These are phyloP conservation scores for Monilinia fructigena DNA, from an alignment of 2,329 filamentous ascomycete species.

Conservation along the genomic window DNA sequence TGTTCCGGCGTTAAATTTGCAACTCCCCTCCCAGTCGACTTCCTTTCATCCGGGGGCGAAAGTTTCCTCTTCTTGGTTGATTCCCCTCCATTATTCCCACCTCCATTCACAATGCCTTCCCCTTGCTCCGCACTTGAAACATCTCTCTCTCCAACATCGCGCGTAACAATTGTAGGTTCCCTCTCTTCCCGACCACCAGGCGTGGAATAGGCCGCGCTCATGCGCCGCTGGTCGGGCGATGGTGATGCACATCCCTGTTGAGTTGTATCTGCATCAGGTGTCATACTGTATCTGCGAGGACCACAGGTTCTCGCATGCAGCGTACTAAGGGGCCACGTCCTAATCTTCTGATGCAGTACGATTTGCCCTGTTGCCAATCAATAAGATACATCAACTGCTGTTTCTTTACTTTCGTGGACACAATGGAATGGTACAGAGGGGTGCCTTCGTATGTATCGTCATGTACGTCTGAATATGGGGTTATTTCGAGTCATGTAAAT, in stretches of 20 bases:
- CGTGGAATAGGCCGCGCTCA: conserved; percentile 2
- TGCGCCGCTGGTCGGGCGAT: conserved; percentile 1
- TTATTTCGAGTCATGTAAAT: conserved; percentile 19
- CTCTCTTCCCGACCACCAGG: conserved; percentile 7
- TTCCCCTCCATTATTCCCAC: conserved; percentile 4
- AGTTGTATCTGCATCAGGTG: conserved; percentile 23
- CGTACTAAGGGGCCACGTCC: not conserved
- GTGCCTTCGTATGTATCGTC: conserved; percentile 8
- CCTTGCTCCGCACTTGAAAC: conserved; percentile 6
- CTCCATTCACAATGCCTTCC: conserved; percentile 4
- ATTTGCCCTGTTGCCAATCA: conserved; percentile 1
- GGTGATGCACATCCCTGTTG: conserved; percentile 14
- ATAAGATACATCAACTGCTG: conserved; percentile 6
- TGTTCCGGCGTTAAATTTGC: conserved; percentile 87
- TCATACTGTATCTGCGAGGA: conserved; percentile 31
- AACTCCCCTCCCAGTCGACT: conserved; percentile 69
- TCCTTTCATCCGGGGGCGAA: not conserved
- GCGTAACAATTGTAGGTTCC: not conserved
- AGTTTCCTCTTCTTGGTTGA: conserved; percentile 11
- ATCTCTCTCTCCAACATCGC: conserved; percentile 1
- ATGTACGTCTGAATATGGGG: not conserved
- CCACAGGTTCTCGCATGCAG: conserved; percentile 28
- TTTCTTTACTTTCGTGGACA: not conserved
- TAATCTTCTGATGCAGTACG: conserved; percentile 3
- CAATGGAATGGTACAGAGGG: not conserved